Percentiles rank a stretch among this genome's conserved stretches.
Conservation (phyloP, 2,329 filamentous ascomycete species). For the Fusarium domesticum region DNA sequence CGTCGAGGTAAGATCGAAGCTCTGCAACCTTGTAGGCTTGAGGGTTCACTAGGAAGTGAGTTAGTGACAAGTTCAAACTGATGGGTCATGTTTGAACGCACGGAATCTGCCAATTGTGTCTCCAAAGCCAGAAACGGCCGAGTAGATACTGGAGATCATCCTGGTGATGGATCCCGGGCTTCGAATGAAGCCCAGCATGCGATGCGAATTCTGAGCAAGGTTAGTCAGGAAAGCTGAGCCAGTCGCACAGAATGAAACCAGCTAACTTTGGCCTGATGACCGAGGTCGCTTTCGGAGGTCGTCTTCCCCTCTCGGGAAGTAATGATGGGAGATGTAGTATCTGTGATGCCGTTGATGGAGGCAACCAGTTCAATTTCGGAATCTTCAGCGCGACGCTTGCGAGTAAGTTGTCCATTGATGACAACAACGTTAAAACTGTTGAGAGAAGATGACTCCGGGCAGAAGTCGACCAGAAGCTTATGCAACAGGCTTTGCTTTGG, state of each 20-base stretch:
- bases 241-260: neutral
- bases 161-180: conserved; percentile 24
- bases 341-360: conserved; percentile 18
- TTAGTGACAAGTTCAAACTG: conserved; percentile 1
- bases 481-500: neutral
- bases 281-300: conserved; percentile 6
- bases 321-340: conserved; percentile 10
- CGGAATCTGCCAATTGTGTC: conserved; percentile 26
- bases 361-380: conserved; percentile 33
- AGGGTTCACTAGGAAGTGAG: conserved; percentile 20
- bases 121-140: conserved; percentile 28
- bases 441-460: neutral
- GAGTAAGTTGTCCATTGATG: conserved; percentile 31
- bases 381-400: conserved; percentile 31
- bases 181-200: conserved; percentile 22
- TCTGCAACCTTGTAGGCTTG: conserved; percentile 27
- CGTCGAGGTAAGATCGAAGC: conserved; percentile 20
- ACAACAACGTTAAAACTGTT: conserved; percentile 8
- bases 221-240: conserved; percentile 1
- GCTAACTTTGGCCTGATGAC: conserved; percentile 16
- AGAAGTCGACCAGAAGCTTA: neutral
- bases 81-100: conserved; percentile 10
- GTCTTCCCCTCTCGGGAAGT: conserved; percentile 18
- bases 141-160: conserved; percentile 31
- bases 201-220: conserved; percentile 9